A percentile compares a stretch with the other conserved stretches of the same genome.
Evolutionary conservation across 805 yeast genomes (phyloP).

Genomic region (Candida dendrica): DNA sequence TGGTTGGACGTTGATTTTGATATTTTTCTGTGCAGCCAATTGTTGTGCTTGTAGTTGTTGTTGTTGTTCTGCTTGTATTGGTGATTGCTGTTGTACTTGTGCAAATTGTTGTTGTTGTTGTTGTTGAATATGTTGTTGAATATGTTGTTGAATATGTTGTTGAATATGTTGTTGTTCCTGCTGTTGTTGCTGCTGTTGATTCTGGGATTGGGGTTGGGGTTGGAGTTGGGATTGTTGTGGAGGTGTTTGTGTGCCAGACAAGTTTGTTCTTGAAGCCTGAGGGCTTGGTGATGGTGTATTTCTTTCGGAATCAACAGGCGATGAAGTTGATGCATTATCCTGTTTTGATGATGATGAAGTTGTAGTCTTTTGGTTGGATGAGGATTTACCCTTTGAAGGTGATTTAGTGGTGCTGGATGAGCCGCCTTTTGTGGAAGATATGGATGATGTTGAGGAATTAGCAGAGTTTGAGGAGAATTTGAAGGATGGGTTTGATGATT

Average conservation of each 20-base stretch:
- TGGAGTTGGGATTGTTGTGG: background rate
- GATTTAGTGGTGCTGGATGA: background rate
- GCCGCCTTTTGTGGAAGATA: background rate
- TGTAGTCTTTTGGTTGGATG: background rate
- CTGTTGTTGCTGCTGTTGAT: background rate
- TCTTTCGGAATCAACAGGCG: background rate
- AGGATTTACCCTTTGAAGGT: background rate
- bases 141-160: background rate
- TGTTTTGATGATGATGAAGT: background rate
- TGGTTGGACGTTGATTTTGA: background rate
- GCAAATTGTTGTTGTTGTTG: background rate
- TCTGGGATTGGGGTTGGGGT: background rate
- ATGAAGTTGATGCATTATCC: background rate
- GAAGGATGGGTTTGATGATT: constrained; percentile 7
- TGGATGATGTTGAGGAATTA: constrained; percentile 7
- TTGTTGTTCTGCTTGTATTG: constrained; percentile 4
- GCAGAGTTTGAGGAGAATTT: constrained; percentile 5
- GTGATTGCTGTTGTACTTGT: constrained; percentile 2
- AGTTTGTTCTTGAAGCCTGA: constrained; percentile 2
- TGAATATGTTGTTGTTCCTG: background rate
- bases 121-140: background rate
- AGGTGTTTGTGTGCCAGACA: constrained; percentile 1
- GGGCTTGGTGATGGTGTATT: constrained; percentile 2
- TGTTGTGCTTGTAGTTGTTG: constrained; percentile 9
- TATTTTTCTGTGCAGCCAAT: background rate